Evolutionary conservation across 129 eudicot genomes (phyloP).

Genomic region (Escallonia herrerae): DNA sequence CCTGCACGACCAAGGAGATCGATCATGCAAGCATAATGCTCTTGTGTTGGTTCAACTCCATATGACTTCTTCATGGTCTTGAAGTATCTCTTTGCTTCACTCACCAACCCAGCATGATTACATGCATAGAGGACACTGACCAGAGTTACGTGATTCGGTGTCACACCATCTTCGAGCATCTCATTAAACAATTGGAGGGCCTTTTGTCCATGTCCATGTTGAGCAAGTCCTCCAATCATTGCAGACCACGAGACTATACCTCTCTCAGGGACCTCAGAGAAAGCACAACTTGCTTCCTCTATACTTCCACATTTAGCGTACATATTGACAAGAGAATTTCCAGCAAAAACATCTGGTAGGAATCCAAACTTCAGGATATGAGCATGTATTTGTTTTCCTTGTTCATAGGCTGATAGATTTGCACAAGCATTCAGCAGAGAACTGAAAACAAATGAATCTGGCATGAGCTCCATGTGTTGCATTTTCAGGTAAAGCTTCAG

Average conservation of each 20-base stretch:
- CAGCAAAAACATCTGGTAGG: slow-evolving; percentile 53
- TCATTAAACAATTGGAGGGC: slow-evolving; percentile 57
- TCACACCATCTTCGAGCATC: slow-evolving; percentile 56
- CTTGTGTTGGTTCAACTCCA: slow-evolving; percentile 59
- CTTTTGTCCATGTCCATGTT: slow-evolving; percentile 74
- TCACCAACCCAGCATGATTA: slow-evolving; percentile 76
- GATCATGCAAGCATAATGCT: slow-evolving; percentile 90
- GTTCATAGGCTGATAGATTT: slow-evolving; percentile 71
- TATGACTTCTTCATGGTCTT: slow-evolving; percentile 48
- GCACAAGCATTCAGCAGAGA: slow-evolving; percentile 84
- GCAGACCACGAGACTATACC: slow-evolving; percentile 79
- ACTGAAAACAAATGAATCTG: slow-evolving; percentile 66
- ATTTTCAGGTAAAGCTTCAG: slow-evolving; percentile 53
- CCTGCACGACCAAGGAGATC: slow-evolving; percentile 83
- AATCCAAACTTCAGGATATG: slow-evolving; percentile 62
- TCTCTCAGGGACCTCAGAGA: slow-evolving; percentile 51
- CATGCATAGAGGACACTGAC: slow-evolving; percentile 76
- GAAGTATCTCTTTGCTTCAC: slow-evolving; percentile 53
- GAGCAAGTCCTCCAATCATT: slow-evolving; percentile 90
- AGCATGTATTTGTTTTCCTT: slow-evolving; percentile 84
- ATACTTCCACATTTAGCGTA: slow-evolving; percentile 89
- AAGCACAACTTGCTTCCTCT: slow-evolving; percentile 59
- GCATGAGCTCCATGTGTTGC: slow-evolving; percentile 51
- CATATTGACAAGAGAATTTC: slow-evolving; percentile 83
- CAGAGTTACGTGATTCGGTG: slow-evolving; percentile 80